Conservation (phyloP, 78 protist species). For the Dictyostelium firmibasis region DNA sequence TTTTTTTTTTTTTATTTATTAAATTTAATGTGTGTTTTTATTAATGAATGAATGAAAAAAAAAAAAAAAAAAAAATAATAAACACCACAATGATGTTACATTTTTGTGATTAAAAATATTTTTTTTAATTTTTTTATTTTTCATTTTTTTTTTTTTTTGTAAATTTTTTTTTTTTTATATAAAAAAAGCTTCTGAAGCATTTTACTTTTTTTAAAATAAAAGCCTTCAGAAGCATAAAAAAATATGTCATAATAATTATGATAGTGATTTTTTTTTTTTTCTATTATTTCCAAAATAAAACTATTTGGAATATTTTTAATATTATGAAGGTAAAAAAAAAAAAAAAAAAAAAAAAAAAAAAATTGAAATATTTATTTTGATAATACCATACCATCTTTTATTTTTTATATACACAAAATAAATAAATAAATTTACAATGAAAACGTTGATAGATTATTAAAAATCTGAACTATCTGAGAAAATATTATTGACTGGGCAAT, state of each 20-base stretch:
- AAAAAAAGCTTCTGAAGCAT: background rate
- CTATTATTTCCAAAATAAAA: no score
- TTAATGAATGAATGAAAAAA: background rate
- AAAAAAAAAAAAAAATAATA: no score
- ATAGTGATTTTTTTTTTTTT: no score
- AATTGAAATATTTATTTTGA: no score
- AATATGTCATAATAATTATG: no score
- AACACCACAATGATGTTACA: background rate
- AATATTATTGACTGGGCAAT: background rate
- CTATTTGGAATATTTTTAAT: no score
- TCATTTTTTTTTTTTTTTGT: background rate
- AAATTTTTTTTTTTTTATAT: background rate
- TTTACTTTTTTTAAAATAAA: no score
- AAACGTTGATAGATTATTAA: background rate
- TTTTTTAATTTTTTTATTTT: background rate
- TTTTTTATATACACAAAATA: background rate
- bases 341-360: no score
- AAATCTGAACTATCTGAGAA: background rate
- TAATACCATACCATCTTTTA: background rate
- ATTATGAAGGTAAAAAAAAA: no score
- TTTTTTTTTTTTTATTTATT: background rate
- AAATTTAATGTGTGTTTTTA: background rate
- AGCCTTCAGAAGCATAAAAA: background rate
- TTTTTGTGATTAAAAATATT: no score
- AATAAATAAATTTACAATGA: background rate